Evolutionary conservation across 768 basidiomycete genomes (phyloP).

Genomic region (Boletus tomentosulus): DNA sequence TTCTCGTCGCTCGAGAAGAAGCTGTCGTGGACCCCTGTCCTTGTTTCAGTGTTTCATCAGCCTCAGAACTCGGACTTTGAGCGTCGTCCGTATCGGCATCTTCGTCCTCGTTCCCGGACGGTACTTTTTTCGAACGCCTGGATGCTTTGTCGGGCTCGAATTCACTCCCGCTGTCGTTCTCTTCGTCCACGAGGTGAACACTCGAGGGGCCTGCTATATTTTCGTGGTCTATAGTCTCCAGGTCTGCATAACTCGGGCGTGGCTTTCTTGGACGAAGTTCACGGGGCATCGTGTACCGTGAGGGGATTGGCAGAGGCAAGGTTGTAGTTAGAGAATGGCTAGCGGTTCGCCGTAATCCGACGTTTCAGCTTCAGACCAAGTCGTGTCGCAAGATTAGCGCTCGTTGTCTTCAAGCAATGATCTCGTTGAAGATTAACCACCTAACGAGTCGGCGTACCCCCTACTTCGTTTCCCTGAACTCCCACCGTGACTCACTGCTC

Average conservation of each 20-base stretch:
- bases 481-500: no score
- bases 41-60: conserved; percentile 13
- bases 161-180: conserved; percentile 47
- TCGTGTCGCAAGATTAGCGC: no score
- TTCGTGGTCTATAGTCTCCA: conserved; percentile 29
- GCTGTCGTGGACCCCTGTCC: conserved; percentile 6
- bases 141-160: conserved; percentile 44
- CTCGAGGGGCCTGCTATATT: conserved; percentile 39
- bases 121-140: conserved; percentile 26
- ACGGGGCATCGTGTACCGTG: conserved; percentile 41
- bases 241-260: conserved; percentile 46
- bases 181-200: conserved; percentile 12
- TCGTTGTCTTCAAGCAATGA: no score
- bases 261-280: conserved; percentile 53
- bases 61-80: conserved; percentile 11
- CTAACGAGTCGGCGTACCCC: no score
- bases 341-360: no score
- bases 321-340: no score
- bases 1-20: conserved; percentile 1
- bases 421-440: no score
- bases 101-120: conserved; percentile 33
- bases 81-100: conserved; percentile 21
- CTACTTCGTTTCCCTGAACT: no score
- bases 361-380: no score
- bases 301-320: no score